A percentile compares a stretch with the other conserved stretches of the same genome.
phyloP scores from a whole-genome alignment of 2,329 filamentous ascomycete species.

The Ilyonectria robusta region DNA sequence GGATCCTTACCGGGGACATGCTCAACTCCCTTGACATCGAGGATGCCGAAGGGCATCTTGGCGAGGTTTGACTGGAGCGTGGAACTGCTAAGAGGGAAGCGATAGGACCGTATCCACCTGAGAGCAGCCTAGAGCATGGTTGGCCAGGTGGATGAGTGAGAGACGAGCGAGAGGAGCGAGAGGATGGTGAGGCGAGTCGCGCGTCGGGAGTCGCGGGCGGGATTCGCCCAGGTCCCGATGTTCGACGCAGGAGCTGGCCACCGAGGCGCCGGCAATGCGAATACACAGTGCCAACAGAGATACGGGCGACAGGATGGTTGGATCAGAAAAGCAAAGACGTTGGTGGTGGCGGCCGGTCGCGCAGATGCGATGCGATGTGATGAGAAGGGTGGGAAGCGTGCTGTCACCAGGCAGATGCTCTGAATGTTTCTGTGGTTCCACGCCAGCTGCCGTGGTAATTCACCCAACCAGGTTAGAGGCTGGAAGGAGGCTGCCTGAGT shows the following conservation, averaged over 20 bases:
- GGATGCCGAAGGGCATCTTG: constrained; percentile 73
- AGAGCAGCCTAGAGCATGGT: constrained; percentile 21
- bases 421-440: constrained; percentile 5
- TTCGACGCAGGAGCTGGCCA: neutral
- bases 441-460: constrained; percentile 17
- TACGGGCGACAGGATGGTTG: neutral
- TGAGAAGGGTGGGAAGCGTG: constrained; percentile 5
- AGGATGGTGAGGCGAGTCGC: constrained; percentile 2
- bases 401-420: neutral
- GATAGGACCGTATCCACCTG: constrained; percentile 26
- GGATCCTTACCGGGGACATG: constrained; percentile 79
- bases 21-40: constrained; percentile 75
- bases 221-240: neutral
- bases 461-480: constrained; percentile 17
- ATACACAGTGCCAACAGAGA: neutral
- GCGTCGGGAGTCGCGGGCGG: neutral
- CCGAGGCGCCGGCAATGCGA: neutral
- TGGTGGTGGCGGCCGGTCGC: constrained; percentile 12
- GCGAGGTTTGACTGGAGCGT: constrained; percentile 12
- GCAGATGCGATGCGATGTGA: constrained; percentile 5
- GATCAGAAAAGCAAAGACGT: neutral
- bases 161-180: neutral
- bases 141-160: constrained; percentile 2
- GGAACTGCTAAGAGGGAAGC: constrained; percentile 30
- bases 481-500: neutral